Evolutionary conservation across 768 basidiomycete genomes (phyloP).

Genomic region (Mrakia gelida): DNA sequence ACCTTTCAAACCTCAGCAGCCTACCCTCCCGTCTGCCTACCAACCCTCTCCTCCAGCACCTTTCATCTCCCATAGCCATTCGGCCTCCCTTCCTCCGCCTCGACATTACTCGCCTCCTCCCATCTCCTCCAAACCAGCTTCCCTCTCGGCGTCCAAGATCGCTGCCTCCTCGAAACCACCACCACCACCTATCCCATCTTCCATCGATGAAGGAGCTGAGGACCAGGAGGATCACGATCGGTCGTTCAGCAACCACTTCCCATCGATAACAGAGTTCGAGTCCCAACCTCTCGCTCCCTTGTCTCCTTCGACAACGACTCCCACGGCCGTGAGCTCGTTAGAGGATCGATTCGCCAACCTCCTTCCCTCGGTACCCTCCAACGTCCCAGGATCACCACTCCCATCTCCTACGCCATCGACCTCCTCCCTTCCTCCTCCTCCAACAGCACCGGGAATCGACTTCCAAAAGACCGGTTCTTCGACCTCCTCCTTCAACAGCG

Average conservation of each 20-base stretch:
- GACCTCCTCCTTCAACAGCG: neutral
- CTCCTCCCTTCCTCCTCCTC: neutral
- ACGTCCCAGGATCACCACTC: neutral
- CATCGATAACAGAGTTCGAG: constrained; percentile 27
- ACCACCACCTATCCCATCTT: neutral
- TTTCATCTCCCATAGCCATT: constrained; percentile 14
- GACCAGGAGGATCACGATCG: neutral
- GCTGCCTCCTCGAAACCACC: neutral
- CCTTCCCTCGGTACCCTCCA: constrained; percentile 13
- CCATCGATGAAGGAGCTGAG: neutral
- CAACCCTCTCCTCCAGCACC: neutral
- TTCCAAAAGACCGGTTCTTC: constrained; percentile 11
- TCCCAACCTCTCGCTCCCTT: neutral
- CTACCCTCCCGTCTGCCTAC: neutral
- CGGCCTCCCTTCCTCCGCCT: constrained; percentile 13
- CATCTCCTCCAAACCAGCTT: constrained; percentile 3
- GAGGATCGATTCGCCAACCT: constrained; percentile 3
- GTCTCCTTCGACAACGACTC: neutral
- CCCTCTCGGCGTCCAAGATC: neutral
- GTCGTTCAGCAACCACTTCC: constrained; percentile 24
- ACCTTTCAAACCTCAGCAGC: neutral
- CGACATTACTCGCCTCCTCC: constrained; percentile 18
- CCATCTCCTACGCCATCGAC: neutral
- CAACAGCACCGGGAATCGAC: neutral
- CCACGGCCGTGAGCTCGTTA: neutral